Percentiles rank a stretch among this genome's conserved stretches.
phyloP scores from a whole-genome alignment of 2,329 filamentous ascomycete genomes.

The Phialophora verrucosa region DNA sequence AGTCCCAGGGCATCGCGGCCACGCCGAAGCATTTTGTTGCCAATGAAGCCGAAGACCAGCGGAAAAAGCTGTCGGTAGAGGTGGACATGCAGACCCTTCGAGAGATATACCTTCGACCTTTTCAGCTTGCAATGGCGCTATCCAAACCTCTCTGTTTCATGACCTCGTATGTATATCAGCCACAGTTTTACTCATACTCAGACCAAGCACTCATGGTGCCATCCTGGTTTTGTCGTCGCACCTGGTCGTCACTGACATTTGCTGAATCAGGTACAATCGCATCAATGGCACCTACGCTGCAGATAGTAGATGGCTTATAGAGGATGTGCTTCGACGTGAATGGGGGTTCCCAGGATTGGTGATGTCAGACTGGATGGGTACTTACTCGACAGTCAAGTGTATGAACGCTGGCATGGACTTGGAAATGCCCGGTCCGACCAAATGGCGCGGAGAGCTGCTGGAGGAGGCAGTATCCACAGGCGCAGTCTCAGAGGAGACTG shows the following conservation, averaged over 20 bases:
- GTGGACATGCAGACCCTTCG: not conserved
- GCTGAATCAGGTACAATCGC: not conserved
- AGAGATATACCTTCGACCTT: not conserved
- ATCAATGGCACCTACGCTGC: not conserved
- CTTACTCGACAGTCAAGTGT: slow-evolving; percentile 50
- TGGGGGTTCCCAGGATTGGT: slow-evolving; percentile 44
- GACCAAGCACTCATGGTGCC: not conserved
- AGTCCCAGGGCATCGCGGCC: not conserved
- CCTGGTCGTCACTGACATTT: not conserved
- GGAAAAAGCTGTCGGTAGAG: not conserved
- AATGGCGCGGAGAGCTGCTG: slow-evolving; percentile 39
- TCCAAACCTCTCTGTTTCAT: too few relatives aligned
- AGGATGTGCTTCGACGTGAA: not conserved
- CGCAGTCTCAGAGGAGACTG: too few relatives aligned
- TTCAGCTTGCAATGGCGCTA: not conserved
- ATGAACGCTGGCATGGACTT: slow-evolving; percentile 52
- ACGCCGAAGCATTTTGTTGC: not conserved
- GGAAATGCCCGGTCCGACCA: slow-evolving; percentile 54
- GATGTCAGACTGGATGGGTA: slow-evolving; percentile 54
- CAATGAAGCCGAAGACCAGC: not conserved
- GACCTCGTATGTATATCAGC: not conserved
- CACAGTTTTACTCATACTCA: not conserved
- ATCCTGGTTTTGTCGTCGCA: not conserved
- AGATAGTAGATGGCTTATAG: not conserved
- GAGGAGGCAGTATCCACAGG: too few relatives aligned